Evolutionary conservation across 2,329 filamentous ascomycete species (phyloP).

Genomic region (Cercospora zeae-maydis): DNA sequence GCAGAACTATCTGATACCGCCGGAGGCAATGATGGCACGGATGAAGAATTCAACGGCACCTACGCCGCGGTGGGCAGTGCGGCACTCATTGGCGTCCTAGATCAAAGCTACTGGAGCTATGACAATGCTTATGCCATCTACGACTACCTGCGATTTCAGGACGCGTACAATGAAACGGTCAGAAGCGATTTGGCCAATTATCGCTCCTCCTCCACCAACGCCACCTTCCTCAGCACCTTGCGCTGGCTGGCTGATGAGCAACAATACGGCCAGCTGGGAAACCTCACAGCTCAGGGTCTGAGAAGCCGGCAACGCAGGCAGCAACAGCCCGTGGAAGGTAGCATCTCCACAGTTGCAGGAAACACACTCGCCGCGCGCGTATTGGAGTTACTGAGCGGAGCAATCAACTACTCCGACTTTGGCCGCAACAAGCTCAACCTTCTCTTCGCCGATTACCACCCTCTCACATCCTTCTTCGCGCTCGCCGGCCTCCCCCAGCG

Average conservation of each 20-base stretch:
- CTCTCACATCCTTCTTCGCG: conserved; percentile 52
- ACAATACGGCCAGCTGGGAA: conserved; percentile 44
- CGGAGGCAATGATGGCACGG: conserved; percentile 21
- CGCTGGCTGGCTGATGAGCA: conserved; percentile 50
- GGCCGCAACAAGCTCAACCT: conserved; percentile 36
- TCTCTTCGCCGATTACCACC: conserved; percentile 50
- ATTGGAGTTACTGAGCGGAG: conserved; percentile 33
- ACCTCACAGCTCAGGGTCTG: conserved; percentile 38
- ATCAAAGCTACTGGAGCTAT: conserved; percentile 44
- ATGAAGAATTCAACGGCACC: conserved; percentile 42
- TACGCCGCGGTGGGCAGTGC: conserved; percentile 47
- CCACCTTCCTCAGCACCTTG: conserved; percentile 29
- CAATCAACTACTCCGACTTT: conserved; percentile 30
- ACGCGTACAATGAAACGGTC: conserved; percentile 50
- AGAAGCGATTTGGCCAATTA: conserved; percentile 34
- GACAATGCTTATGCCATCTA: conserved; percentile 53
- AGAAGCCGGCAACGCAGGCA: conserved; percentile 7
- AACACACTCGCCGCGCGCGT: conserved; percentile 37
- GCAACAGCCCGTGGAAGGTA: conserved; percentile 23
- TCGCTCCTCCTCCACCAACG: conserved; percentile 26
- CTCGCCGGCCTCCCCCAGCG: conserved; percentile 41
- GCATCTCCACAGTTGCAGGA: conserved; percentile 40
- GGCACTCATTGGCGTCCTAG: conserved; percentile 44
- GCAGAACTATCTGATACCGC: conserved; percentile 43
- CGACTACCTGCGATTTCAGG: conserved; percentile 55